These are phyloP conservation scores for Nidularia sp. DNA, from an alignment of 768 basidiomycete genomes.

Conservation along the genomic window DNA sequence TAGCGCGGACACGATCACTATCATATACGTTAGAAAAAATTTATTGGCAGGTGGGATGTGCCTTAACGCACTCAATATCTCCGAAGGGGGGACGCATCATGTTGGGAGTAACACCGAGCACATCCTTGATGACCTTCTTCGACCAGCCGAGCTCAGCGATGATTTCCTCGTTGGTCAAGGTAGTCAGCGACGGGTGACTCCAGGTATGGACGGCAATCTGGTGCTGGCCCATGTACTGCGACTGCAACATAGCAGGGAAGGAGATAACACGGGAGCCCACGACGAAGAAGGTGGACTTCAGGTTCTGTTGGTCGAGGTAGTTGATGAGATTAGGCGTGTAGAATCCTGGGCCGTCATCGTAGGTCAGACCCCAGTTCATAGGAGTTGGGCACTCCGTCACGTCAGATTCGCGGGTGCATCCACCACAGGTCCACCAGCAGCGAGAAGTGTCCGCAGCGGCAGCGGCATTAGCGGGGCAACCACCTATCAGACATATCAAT, in stretches of 20 bases:
- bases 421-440: conserved; percentile 83
- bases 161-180: conserved; percentile 71
- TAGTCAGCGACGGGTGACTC: conserved; percentile 74
- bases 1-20: conserved; percentile 81
- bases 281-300: conserved; percentile 85
- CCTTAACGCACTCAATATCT: conserved; percentile 59
- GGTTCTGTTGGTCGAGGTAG: conserved; percentile 58
- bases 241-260: conserved; percentile 64
- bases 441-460: conserved; percentile 47
- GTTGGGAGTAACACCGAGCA: conserved; percentile 72
- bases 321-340: conserved; percentile 72
- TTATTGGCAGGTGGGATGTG: background rate
- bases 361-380: conserved; percentile 51
- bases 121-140: conserved; percentile 79
- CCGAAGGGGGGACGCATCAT: conserved; percentile 82
- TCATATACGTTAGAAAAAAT: conserved; percentile 1
- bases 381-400: conserved; percentile 72
- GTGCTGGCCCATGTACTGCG: conserved; percentile 74
- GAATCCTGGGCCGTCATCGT: conserved; percentile 78
- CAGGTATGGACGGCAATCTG: conserved; percentile 71
- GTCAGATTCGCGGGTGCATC: conserved; percentile 65
- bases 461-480: conserved; percentile 57
- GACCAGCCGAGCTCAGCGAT: conserved; percentile 90
- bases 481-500: conserved; percentile 25
- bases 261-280: conserved; percentile 80